Percentiles rank a stretch among this genome's conserved stretches.
These are phyloP conservation scores for Suillus fuscotomentosus DNA, from an alignment of 768 basidiomycete genomes.

Conservation along the genomic window DNA sequence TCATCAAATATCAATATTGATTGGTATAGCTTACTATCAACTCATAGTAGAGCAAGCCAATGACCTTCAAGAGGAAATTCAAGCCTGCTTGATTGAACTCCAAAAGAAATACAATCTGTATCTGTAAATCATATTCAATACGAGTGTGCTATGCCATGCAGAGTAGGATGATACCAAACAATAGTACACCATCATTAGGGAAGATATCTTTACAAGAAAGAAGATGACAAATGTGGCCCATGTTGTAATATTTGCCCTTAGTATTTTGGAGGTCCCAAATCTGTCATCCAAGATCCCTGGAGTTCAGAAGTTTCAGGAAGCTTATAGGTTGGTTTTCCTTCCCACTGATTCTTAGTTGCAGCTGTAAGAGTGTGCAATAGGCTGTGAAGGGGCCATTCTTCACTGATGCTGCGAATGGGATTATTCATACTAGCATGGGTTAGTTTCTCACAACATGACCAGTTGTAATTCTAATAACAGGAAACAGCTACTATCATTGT, in stretches of 20 bases:
- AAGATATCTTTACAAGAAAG: constrained; percentile 33
- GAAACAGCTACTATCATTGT: no score
- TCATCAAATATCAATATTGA: constrained; percentile 41
- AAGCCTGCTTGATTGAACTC: constrained; percentile 41
- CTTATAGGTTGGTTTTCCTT: neutral
- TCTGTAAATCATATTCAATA: constrained; percentile 41
- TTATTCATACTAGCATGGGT: no score
- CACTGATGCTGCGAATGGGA: no score
- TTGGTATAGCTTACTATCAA: constrained; percentile 46
- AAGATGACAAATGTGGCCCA: constrained; percentile 34
- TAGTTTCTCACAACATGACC: no score
- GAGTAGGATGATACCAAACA: constrained; percentile 41
- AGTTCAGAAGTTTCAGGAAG: constrained; percentile 43
- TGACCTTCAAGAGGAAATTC: constrained; percentile 40
- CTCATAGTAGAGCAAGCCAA: constrained; percentile 44
- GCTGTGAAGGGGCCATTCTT: no score
- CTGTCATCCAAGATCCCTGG: constrained; percentile 34
- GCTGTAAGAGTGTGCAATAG: no score
- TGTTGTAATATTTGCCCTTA: constrained; percentile 50
- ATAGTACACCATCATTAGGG: constrained; percentile 33
- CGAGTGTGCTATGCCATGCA: constrained; percentile 38
- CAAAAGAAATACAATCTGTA: constrained; percentile 41
- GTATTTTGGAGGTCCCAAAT: constrained; percentile 44
- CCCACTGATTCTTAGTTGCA: no score
- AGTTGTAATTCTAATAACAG: no score